Conservation (phyloP, 2,329 filamentous ascomycete genomes). For the Penicillium palitans region DNA sequence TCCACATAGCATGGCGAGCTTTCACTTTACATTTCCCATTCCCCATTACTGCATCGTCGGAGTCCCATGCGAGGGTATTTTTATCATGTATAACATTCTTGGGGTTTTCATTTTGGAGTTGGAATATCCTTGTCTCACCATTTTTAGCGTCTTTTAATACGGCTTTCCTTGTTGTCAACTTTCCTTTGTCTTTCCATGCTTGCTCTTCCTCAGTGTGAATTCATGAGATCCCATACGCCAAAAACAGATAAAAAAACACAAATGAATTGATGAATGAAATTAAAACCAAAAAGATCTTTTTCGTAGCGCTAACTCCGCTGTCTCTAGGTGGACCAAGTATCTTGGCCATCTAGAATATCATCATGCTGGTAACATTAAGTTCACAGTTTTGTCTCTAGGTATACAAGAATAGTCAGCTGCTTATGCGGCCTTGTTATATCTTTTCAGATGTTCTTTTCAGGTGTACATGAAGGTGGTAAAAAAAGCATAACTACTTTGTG, state of each 20-base stretch:
- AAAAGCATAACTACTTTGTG: too few relatives aligned
- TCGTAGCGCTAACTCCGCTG: too few relatives aligned
- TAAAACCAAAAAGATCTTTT: neutral
- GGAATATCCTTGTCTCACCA: constrained; percentile 10
- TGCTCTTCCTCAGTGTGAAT: neutral
- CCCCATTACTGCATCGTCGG: constrained; percentile 14
- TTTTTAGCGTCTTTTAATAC: constrained; percentile 4
- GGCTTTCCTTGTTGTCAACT: neutral
- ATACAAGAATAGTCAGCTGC: too few relatives aligned
- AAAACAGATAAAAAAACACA: neutral
- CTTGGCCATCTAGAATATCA: too few relatives aligned
- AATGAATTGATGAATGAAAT: neutral
- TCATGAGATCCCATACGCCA: neutral
- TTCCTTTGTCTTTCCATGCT: neutral
- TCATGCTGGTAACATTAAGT: too few relatives aligned
- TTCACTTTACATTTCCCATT: neutral
- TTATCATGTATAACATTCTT: constrained; percentile 21
- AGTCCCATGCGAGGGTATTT: constrained; percentile 12
- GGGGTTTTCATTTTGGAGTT: constrained; percentile 16
- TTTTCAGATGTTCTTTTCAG: too few relatives aligned
- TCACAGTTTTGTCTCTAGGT: too few relatives aligned
- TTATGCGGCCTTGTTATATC: too few relatives aligned
- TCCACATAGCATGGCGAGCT: neutral
- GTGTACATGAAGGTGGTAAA: too few relatives aligned
- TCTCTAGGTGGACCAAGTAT: too few relatives aligned